Percentiles rank a stretch among this genome's conserved stretches.
Conservation (phyloP, 305 asterid genomes). For the Fraxinus sp. region DNA sequence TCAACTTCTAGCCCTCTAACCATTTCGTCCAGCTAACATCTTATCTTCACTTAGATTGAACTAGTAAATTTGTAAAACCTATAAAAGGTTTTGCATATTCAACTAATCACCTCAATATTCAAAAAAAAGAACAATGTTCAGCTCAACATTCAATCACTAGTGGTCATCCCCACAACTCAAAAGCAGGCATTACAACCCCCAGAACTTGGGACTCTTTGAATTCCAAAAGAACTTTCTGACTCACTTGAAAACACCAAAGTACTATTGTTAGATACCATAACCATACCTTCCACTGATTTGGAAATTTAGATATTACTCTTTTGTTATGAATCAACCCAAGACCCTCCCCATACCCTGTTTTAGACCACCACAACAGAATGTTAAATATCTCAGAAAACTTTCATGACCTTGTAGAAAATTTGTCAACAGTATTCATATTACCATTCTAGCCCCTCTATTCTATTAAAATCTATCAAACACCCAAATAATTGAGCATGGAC, state of each 20-base stretch:
- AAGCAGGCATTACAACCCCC: neutral
- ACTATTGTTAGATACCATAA: slow-evolving; percentile 12
- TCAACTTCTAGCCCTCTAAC: neutral
- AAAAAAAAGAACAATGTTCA: slow-evolving; percentile 1
- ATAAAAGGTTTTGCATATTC: neutral
- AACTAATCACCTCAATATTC: slow-evolving; percentile 6
- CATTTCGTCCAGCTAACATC: slow-evolving; percentile 4
- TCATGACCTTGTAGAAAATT: slow-evolving; percentile 9
- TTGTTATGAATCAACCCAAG: slow-evolving; percentile 23
- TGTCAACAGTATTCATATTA: neutral
- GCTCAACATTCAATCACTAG: slow-evolving; percentile 9
- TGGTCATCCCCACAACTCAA: neutral
- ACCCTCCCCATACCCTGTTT: neutral
- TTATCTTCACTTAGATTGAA: slow-evolving; percentile 1
- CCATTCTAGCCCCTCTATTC: slow-evolving; percentile 11
- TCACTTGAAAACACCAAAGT: neutral
- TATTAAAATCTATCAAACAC: slow-evolving; percentile 10
- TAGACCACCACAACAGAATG: neutral
- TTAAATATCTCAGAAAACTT: neutral
- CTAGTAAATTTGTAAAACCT: slow-evolving; percentile 1
- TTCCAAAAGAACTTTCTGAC: neutral
- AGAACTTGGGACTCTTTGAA: neutral
- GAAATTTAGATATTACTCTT: neutral
- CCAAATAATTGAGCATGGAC: slow-evolving; percentile 22
- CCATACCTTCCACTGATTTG: slow-evolving; percentile 5